Base-by-base conservation (phyloP, 2,329 filamentous ascomycete genomes). In the Colletotrichum karsti region DNA sequence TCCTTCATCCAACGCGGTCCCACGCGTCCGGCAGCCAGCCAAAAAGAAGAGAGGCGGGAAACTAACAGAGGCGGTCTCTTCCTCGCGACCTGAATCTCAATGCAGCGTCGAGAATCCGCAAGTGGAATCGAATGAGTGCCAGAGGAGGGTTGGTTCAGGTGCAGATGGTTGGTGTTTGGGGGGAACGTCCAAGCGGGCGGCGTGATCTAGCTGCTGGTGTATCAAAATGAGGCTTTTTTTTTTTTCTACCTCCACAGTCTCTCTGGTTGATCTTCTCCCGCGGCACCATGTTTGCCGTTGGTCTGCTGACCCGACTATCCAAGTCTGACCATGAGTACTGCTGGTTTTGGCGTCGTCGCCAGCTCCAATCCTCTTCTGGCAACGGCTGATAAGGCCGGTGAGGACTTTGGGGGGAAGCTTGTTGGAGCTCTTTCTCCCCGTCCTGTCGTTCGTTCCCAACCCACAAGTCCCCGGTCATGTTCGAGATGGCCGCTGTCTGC, bases 291-390 rank as follows among this genome's bases (percentile, higher is more conserved):
- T 50, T 42, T 67, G 41, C 41, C 15, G 26, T 26, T 63, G 63
- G 63, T 67, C 58, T 63, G 58, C 22, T 63, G 50, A 51, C 63
- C 51, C 20, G 41, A 41, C 15, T 50, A 50, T 51, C 51, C 51
- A 58, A 56, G 41, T 66, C 57, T 42, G 39, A 62, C 33, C n/a
- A 48, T 66, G 22, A 42, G 41, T 42, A 30, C 51, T n/a, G 50
- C 26, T 56, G 48, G 4, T 55, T 35, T 10, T 48, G 58, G 57
- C 35, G 30, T 56, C 33, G 63, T 56, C 41, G 33, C 39, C 35
- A 51, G 37, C 48, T 66, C 58, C 58, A 55, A 66, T 48, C 63
- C 63, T 66, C 41, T 62, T 50, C 33, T 62, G 50, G 63, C n/a
- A 48, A 55, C 24, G 46, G 22, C 54, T 53, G 59, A 9, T 44